Percentiles rank a stretch among this genome's conserved stretches.
phyloP scores from a whole-genome alignment of 2,329 filamentous ascomycete species.

The Cladobotryum protrusum region DNA sequence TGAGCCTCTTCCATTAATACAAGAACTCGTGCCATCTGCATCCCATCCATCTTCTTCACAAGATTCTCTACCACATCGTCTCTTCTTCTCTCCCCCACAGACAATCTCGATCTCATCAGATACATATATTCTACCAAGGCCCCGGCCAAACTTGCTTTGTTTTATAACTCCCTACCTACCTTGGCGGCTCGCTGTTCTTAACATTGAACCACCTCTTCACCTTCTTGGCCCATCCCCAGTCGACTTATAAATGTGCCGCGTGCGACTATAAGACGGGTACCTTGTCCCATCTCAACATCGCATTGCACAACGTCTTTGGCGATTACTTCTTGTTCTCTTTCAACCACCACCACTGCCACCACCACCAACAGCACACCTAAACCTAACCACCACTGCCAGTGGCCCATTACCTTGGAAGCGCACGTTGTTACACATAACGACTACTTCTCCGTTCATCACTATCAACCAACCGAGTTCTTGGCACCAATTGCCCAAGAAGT shows the following conservation, averaged over 20 bases:
- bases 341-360: constrained; percentile 13
- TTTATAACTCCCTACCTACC: constrained; percentile 3
- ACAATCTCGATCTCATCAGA: constrained; percentile 12
- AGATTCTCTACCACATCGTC: constrained; percentile 8
- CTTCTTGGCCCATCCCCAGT: constrained; percentile 14
- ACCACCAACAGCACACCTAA: constrained; percentile 11
- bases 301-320: no score
- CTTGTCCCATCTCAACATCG: no score
- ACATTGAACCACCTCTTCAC: constrained; percentile 13
- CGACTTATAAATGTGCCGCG: constrained; percentile 21
- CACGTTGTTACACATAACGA: background rate
- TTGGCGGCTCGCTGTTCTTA: constrained; percentile 20
- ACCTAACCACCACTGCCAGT: no score
- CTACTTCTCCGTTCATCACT: background rate
- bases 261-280: constrained; percentile 15
- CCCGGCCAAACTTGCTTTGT: constrained; percentile 25
- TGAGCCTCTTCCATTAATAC: constrained; percentile 15
- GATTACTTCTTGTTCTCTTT: constrained; percentile 4
- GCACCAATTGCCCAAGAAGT: constrained; percentile 12
- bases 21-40: constrained; percentile 17
- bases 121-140: constrained; percentile 19
- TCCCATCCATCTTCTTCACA: constrained; percentile 7
- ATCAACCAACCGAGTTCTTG: background rate
- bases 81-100: constrained; percentile 10
- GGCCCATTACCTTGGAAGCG: no score